Percentiles rank a stretch among this genome's conserved stretches.
Conservation (phyloP, 768 basidiomycete genomes). For the Kwoniella sp. region DNA sequence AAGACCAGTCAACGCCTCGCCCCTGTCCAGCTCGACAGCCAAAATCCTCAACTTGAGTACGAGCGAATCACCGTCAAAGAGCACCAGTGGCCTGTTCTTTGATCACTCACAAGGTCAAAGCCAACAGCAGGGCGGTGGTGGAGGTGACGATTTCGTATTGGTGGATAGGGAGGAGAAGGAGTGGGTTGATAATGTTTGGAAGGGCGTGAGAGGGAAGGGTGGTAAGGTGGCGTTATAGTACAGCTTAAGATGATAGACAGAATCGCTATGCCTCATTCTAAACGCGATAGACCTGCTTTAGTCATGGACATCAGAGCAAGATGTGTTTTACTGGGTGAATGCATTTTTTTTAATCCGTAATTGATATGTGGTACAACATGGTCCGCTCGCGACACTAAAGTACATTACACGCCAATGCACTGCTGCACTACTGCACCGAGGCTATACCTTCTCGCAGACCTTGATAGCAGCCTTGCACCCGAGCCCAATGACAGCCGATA, state of each 20-base stretch:
- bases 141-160: constrained; percentile 40
- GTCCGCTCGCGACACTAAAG: no score
- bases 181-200: constrained; percentile 47
- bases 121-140: constrained; percentile 3
- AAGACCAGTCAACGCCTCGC: constrained; percentile 11
- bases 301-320: no score
- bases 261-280: no score
- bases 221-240: constrained; percentile 28
- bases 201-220: constrained; percentile 40
- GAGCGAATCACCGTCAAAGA: constrained; percentile 11
- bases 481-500: constrained; percentile 79
- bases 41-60: constrained; percentile 34
- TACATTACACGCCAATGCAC: no score
- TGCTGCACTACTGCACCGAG: no score
- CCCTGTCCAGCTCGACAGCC: constrained; percentile 25
- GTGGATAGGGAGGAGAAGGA: constrained; percentile 48
- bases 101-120: constrained; percentile 16
- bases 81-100: constrained; percentile 36
- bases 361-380: no score
- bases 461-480: constrained; percentile 91
- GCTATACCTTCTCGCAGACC: constrained; percentile 81
- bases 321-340: no score
- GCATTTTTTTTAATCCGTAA: no score
- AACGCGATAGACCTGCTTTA: no score
- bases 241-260: no score